Evolutionary conservation across 352 stramenopile genomes (phyloP).

Genomic region (Thalassiosira pacifica): DNA sequence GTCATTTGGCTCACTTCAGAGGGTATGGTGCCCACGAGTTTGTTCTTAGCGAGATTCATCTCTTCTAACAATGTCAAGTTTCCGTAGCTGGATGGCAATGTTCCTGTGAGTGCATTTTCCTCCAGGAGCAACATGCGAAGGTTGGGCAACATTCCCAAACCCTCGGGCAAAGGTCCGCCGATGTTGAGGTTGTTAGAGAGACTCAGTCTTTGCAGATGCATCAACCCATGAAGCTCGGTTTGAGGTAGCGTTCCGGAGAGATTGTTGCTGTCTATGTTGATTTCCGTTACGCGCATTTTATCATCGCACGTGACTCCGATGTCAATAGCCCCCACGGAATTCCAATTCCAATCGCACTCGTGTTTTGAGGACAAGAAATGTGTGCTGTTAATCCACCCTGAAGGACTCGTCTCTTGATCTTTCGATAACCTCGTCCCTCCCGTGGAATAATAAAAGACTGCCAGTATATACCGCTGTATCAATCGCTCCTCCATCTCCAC

Average conservation of each 20-base stretch:
- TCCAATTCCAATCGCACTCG: constrained; percentile 29
- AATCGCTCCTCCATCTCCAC: not conserved
- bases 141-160: constrained; percentile 8
- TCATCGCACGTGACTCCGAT: constrained; percentile 63
- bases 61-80: constrained; percentile 40
- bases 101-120: constrained; percentile 42
- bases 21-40: constrained; percentile 29
- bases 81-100: constrained; percentile 43
- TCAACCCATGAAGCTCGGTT: constrained; percentile 53
- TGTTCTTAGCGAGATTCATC: constrained; percentile 45
- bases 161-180: not conserved
- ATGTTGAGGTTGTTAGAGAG: constrained; percentile 51
- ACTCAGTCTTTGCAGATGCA: constrained; percentile 45
- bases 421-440: not conserved
- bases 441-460: constrained; percentile 7
- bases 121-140: not conserved
- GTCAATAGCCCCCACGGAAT: not conserved
- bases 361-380: not conserved
- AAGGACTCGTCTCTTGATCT: not conserved
- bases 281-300: constrained; percentile 32
- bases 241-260: constrained; percentile 64
- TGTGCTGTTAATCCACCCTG: not conserved
- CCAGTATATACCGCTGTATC: constrained; percentile 5
- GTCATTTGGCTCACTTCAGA: not conserved
- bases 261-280: constrained; percentile 59